Conservation (phyloP, 768 basidiomycete genomes). For the Phallus indusiatus region DNA sequence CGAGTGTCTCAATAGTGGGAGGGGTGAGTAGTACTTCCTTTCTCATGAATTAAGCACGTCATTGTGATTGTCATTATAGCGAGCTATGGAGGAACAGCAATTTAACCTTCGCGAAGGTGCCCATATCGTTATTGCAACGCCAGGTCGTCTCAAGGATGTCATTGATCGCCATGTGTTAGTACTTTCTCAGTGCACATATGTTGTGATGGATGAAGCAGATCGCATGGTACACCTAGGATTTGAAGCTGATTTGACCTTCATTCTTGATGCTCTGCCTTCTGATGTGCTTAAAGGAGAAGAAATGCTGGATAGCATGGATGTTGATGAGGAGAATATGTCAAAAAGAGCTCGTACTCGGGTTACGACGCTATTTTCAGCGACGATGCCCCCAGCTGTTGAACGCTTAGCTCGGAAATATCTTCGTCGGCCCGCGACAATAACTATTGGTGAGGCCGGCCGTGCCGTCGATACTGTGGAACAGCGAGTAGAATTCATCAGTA, state of each 20-base stretch:
- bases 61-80: conserved; percentile 30
- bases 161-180: conserved; percentile 94
- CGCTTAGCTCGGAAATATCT: conserved; percentile 92
- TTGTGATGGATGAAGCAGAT: conserved; percentile 99
- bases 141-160: conserved; percentile 96
- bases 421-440: conserved; percentile 86
- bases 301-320: conserved; percentile 64
- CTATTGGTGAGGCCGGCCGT: conserved; percentile 95
- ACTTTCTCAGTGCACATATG: conserved; percentile 92
- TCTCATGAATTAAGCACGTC: not conserved
- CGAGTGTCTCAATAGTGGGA: conserved; percentile 96
- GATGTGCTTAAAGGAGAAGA: conserved; percentile 87
- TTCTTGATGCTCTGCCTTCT: conserved; percentile 83
- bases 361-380: conserved; percentile 96
- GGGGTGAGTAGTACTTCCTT: conserved; percentile 51
- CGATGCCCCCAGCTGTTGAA: conserved; percentile 97
- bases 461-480: conserved; percentile 99
- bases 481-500: conserved; percentile 81
- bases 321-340: conserved; percentile 51
- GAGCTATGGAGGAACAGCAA: conserved; percentile 95
- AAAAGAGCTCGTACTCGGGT: conserved; percentile 78
- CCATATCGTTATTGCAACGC: conserved; percentile 97
- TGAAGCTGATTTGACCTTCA: conserved; percentile 88
- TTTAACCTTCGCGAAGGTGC: conserved; percentile 97
- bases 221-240: conserved; percentile 98